phyloP scores from a whole-genome alignment of 495 filamentous ascomycete species.

The Rhypophila decipiens region DNA sequence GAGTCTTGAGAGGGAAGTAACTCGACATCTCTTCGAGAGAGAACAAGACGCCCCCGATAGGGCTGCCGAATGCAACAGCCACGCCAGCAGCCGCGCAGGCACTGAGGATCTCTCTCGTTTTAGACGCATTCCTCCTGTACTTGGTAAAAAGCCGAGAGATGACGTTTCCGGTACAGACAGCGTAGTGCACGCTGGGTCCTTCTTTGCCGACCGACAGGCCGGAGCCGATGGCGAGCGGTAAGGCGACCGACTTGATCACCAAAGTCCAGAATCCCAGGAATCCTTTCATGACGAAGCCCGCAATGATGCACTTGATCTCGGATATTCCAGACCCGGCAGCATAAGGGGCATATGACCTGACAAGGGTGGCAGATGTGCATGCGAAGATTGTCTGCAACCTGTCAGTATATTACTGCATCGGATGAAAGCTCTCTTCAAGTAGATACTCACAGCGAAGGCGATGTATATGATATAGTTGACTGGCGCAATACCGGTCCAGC shows the following conservation, averaged over 20 bases:
- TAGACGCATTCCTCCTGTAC: conserved; percentile 87
- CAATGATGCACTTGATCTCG: conserved; percentile 99
- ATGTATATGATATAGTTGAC: conserved; percentile 89
- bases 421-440: not conserved
- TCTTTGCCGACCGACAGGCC: conserved; percentile 96
- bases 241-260: conserved; percentile 84
- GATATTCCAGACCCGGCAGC: conserved; percentile 96
- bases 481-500: conserved; percentile 72
- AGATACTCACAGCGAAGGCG: conserved; percentile 64
- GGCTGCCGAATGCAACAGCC: conserved; percentile 93
- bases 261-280: conserved; percentile 92
- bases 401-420: conserved; percentile 13
- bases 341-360: conserved; percentile 92
- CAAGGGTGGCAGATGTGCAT: conserved; percentile 72
- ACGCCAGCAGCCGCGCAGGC: conserved; percentile 94
- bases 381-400: conserved; percentile 64
- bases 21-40: conserved; percentile 99
- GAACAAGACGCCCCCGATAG: conserved; percentile 94
- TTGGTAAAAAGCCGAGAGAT: conserved; percentile 90
- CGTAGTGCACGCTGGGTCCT: conserved; percentile 96
- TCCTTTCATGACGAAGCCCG: conserved; percentile 99
- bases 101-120: conserved; percentile 90
- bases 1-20: conserved; percentile 93
- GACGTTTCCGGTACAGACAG: conserved; percentile 95
- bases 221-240: conserved; percentile 90